A percentile compares a stretch with the other conserved stretches of the same genome.
phyloP scores from a whole-genome alignment of 495 filamentous ascomycete species.

The Neurospora sp. region DNA sequence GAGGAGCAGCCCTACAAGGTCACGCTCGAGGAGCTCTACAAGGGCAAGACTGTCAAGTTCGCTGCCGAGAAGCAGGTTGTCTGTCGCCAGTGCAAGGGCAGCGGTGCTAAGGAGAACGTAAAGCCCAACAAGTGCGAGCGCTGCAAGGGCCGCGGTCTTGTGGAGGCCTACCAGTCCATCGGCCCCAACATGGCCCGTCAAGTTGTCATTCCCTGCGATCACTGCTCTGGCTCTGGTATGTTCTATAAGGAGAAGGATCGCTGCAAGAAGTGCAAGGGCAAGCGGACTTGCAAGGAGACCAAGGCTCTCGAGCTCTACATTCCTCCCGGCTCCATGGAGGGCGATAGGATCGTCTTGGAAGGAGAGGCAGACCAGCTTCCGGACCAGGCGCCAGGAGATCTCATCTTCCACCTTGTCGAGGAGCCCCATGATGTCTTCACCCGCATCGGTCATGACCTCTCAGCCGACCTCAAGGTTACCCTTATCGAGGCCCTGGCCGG shows the following conservation, averaged over 20 bases:
- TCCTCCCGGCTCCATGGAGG: slow-evolving; percentile 76
- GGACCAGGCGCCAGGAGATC: slow-evolving; percentile 83
- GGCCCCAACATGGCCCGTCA: slow-evolving; percentile 75
- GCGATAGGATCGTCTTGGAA: slow-evolving; percentile 80
- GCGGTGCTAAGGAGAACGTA: slow-evolving; percentile 83
- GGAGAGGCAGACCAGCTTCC: slow-evolving; percentile 94
- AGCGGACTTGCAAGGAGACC: slow-evolving; percentile 66
- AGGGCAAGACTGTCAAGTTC: slow-evolving; percentile 96
- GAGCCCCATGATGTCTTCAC: slow-evolving; percentile 70
- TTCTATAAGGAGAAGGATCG: slow-evolving; percentile 89
- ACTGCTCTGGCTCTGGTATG: slow-evolving; percentile 70
- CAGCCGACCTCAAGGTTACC: slow-evolving; percentile 65
- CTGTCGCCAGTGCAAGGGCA: slow-evolving; percentile 77
- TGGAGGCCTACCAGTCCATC: slow-evolving; percentile 61
- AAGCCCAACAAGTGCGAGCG: slow-evolving; percentile 75
- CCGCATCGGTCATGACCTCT: slow-evolving; percentile 73
- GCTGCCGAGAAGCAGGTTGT: slow-evolving; percentile 85
- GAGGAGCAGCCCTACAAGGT: slow-evolving; percentile 89
- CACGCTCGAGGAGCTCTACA: slow-evolving; percentile 87
- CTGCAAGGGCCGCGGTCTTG: slow-evolving; percentile 68
- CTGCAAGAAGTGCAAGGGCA: slow-evolving; percentile 97
- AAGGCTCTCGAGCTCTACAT: slow-evolving; percentile 97
- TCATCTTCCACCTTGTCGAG: slow-evolving; percentile 80
- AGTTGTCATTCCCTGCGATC: slow-evolving; percentile 59
- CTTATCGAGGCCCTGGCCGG: slow-evolving; percentile 78